Evolutionary conservation across 441 rosid species (phyloP), one percentile per base, ranked within the genome.

Genomic region (Daphne laureola): DNA sequence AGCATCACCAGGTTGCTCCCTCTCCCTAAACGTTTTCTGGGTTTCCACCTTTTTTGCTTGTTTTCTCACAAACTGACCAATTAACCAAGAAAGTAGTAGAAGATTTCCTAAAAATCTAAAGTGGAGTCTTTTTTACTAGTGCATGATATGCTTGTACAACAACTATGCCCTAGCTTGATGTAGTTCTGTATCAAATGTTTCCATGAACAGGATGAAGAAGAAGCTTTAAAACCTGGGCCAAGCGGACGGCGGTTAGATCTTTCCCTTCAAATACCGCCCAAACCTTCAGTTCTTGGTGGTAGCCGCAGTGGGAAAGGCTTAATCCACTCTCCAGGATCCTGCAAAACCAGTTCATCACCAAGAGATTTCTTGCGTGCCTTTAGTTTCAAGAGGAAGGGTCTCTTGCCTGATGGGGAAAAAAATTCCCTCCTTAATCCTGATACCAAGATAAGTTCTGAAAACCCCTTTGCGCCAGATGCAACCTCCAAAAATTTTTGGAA

Each of bases 191-290:
- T n/a, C 54, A 17, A 21, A 48, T 53, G 53, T 53, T 27, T 65
- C 49, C 46, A 40, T 9, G 31, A 66, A 61, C 77, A 83, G 90
- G 74, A 53, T 59, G 77, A 63, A 60, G 76, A 64, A 21, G 78
- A 69, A 60, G 68, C 61, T 50, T 61, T 71, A 9, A 79, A 66
- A 58, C 72, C 77, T 6, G 86, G 66, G 63, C 55, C 87, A 7
- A 70, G 71, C 43, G 74, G 63, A 54, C 71, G 72, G 58, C 78
- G 68, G 31, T 35, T 51, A n/a, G 85, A 83, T 85, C 93, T 93
- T 69, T 86, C 84, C 12, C 83, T 92, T 66, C 88, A 83, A 62
- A 76, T 92, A 58, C 95, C 95, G 1, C 81, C 83, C 48, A 75
- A 70, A 55, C 62, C 83, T 17, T n/a, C 52, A 54, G 80, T 80